phyloP scores from a whole-genome alignment of 225 moss, liverwort and hornwort species.

The Takakia lepidozioides region DNA sequence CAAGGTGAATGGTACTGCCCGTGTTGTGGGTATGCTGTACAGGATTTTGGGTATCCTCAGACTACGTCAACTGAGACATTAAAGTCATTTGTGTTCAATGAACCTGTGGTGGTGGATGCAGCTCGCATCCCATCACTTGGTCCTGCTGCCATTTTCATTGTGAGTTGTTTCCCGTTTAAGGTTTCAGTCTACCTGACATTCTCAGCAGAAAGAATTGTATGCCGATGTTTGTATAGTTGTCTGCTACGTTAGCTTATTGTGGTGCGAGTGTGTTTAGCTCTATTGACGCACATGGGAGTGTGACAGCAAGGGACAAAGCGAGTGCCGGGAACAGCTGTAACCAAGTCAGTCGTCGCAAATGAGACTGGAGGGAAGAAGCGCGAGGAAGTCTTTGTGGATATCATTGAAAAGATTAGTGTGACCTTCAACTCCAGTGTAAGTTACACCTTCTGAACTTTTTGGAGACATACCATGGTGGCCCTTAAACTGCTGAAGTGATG shows the following conservation, averaged over 20 bases:
- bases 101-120: conserved; percentile 94
- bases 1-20: no score
- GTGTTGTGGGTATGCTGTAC: no score
- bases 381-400: conserved; percentile 98
- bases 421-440: conserved; percentile 95
- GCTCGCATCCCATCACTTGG: conserved; percentile 93
- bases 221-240: no score
- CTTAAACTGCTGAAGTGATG: no score
- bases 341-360: conserved; percentile 89
- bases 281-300: neutral
- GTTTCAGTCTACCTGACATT: no score
- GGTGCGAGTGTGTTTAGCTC: neutral
- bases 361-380: conserved; percentile 85
- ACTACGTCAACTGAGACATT: conserved; percentile 92
- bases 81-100: conserved; percentile 96
- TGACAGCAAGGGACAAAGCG: conserved; percentile 95
- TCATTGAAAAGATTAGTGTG: conserved; percentile 98
- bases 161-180: conserved; percentile 40
- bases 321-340: conserved; percentile 89
- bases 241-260: neutral
- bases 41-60: conserved; percentile 99
- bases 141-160: conserved; percentile 92
- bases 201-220: no score
- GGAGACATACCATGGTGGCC: no score
- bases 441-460: conserved; percentile 4